phyloP scores from a whole-genome alignment of 2,329 filamentous ascomycete species.

The Talaromyces sp. region DNA sequence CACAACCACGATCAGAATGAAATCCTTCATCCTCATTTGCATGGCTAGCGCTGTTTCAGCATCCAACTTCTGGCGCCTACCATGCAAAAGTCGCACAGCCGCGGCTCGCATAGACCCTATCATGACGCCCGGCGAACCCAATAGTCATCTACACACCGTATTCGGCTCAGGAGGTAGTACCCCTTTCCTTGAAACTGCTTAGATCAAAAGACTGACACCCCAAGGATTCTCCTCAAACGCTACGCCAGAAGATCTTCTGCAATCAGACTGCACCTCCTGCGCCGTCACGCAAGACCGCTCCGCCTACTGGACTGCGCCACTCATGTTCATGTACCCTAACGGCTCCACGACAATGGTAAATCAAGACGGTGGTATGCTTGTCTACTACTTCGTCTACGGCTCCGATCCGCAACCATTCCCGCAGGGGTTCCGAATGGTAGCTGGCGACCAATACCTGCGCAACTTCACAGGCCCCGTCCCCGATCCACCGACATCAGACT shows the following conservation, averaged over 20 bases:
- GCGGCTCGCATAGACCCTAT: slow-evolving; percentile 75
- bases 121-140: slow-evolving; percentile 57
- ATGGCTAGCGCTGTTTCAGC: neutral
- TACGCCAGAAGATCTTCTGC: slow-evolving; percentile 55
- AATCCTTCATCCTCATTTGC: neutral
- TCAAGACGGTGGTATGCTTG: slow-evolving; percentile 79
- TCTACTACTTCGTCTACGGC: slow-evolving; percentile 81
- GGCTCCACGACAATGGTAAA: slow-evolving; percentile 65
- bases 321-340: slow-evolving; percentile 73
- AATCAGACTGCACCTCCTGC: slow-evolving; percentile 74
- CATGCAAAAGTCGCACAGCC: slow-evolving; percentile 69
- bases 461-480: slow-evolving; percentile 68
- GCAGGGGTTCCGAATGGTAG: slow-evolving; percentile 73
- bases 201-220: neutral
- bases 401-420: slow-evolving; percentile 70
- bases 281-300: slow-evolving; percentile 76
- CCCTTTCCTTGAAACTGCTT: neutral
- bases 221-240: slow-evolving; percentile 64
- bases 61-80: slow-evolving; percentile 75
- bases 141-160: slow-evolving; percentile 69
- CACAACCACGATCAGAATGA: neutral
- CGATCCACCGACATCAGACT: slow-evolving; percentile 66
- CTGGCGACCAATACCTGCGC: slow-evolving; percentile 66
- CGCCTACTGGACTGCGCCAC: slow-evolving; percentile 77
- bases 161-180: slow-evolving; percentile 72